Percentiles rank a stretch among this genome's conserved stretches.
These are phyloP conservation scores for Epipyxis sp. DNA, from an alignment of 108 stramenopile genomes.

Conservation along the genomic window DNA sequence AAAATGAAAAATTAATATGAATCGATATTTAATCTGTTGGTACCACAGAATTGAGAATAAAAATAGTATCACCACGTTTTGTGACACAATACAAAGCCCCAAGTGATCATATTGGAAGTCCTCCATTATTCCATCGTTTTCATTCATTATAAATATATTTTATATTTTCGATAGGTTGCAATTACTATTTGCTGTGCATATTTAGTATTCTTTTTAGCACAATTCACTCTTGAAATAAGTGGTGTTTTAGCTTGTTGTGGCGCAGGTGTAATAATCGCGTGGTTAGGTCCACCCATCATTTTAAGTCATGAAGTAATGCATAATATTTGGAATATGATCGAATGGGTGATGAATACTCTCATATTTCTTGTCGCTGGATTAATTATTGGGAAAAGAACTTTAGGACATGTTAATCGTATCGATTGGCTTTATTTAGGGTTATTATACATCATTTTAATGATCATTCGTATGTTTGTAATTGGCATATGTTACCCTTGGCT, in stretches of 20 bases:
- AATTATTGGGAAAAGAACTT: conserved; percentile 61
- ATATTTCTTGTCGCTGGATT: conserved; percentile 81
- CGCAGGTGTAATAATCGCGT: conserved; percentile 23
- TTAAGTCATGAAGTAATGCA: conserved; percentile 66
- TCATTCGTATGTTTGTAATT: conserved; percentile 64
- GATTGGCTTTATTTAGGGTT: conserved; percentile 57
- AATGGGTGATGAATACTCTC: conserved; percentile 77
- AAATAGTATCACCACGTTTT: too few relatives aligned
- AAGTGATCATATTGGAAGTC: too few relatives aligned
- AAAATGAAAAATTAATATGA: too few relatives aligned
- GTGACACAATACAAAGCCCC: too few relatives aligned
- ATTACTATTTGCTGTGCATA: conserved; percentile 31
- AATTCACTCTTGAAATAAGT: not conserved
- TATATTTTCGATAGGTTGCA: too few relatives aligned
- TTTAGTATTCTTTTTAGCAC: conserved; percentile 13
- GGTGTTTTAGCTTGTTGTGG: conserved; percentile 34
- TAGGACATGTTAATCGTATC: conserved; percentile 40
- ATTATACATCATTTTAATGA: conserved; percentile 59
- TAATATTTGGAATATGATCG: conserved; percentile 70
- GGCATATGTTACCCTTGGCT: conserved; percentile 62
- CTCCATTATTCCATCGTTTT: too few relatives aligned
- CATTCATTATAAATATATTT: too few relatives aligned
- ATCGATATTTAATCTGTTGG: too few relatives aligned
- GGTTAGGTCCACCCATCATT: conserved; percentile 36
- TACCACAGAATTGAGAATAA: too few relatives aligned